Conservation (phyloP, 495 filamentous ascomycete species). For the Penicillium bovifimosum region DNA sequence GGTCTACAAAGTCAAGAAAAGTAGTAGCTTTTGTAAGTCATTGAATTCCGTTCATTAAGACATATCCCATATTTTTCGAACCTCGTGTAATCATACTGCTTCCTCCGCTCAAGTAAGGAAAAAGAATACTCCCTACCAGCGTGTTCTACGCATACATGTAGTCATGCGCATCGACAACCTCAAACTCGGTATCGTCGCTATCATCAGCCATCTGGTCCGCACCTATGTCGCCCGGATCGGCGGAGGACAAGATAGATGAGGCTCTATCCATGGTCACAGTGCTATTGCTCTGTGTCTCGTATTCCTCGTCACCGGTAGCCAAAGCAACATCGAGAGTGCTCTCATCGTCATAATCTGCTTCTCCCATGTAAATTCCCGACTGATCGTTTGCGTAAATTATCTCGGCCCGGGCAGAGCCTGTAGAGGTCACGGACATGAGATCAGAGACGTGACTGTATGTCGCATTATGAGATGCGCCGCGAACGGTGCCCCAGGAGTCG, state of each 20-base stretch:
- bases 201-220: slow-evolving; percentile 5
- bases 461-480: slow-evolving; percentile 30
- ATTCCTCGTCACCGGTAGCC: not conserved
- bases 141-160: not conserved
- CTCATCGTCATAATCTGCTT: not conserved
- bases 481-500: slow-evolving; percentile 30
- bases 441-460: slow-evolving; percentile 27
- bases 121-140: not conserved
- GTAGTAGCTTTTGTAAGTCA: too few relatives aligned
- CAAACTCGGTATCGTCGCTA: slow-evolving; percentile 5
- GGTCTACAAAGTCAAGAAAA: too few relatives aligned
- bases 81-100: not conserved
- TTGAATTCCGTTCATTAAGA: too few relatives aligned
- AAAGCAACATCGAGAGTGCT: not conserved
- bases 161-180: slow-evolving; percentile 6
- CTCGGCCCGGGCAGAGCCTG: not conserved
- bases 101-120: not conserved
- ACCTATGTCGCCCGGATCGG: slow-evolving; percentile 5
- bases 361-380: not conserved
- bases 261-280: slow-evolving; percentile 8
- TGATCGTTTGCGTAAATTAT: not conserved
- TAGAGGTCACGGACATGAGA: slow-evolving; percentile 23
- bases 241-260: not conserved
- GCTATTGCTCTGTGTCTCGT: not conserved
- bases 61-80: too few relatives aligned